A percentile compares a stretch with the other conserved stretches of the same genome.
Conservation (phyloP, 495 filamentous ascomycete genomes). For the Trichoderma virens region DNA sequence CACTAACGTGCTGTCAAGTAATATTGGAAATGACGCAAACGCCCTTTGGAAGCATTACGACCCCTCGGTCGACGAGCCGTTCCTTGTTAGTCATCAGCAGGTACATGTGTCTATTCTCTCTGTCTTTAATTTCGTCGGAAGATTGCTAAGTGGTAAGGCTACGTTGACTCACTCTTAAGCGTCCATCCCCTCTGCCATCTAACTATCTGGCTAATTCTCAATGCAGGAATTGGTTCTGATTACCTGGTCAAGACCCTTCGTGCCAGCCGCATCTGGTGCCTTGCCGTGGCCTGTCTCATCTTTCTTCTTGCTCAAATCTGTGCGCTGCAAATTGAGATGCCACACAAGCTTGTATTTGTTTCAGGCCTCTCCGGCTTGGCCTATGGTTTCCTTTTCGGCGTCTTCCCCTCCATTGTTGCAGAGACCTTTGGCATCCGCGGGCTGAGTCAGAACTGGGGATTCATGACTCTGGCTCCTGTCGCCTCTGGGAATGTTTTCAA, state of each 20-base stretch:
- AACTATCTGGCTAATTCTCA: constrained; percentile 8
- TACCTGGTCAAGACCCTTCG: constrained; percentile 70
- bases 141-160: constrained; percentile 61
- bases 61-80: constrained; percentile 58
- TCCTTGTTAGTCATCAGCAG: constrained; percentile 76
- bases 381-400: constrained; percentile 92
- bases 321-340: constrained; percentile 72
- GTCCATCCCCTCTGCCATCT: neutral
- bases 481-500: constrained; percentile 88
- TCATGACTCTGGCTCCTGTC: constrained; percentile 82
- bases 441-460: constrained; percentile 89
- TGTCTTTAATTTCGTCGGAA: constrained; percentile 72
- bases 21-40: constrained; percentile 87
- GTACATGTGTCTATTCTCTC: constrained; percentile 93
- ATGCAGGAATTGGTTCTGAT: constrained; percentile 76
- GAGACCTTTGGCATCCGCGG: constrained; percentile 87
- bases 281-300: constrained; percentile 65
- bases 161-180: neutral
- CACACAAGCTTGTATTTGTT: constrained; percentile 66
- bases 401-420: constrained; percentile 84
- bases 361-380: constrained; percentile 80
- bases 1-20: constrained; percentile 50
- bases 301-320: constrained; percentile 77
- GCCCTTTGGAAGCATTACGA: constrained; percentile 79
- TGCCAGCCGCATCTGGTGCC: constrained; percentile 82